Conservation (phyloP, 169 alveolate species). For the Cardiosporidium cionae region DNA sequence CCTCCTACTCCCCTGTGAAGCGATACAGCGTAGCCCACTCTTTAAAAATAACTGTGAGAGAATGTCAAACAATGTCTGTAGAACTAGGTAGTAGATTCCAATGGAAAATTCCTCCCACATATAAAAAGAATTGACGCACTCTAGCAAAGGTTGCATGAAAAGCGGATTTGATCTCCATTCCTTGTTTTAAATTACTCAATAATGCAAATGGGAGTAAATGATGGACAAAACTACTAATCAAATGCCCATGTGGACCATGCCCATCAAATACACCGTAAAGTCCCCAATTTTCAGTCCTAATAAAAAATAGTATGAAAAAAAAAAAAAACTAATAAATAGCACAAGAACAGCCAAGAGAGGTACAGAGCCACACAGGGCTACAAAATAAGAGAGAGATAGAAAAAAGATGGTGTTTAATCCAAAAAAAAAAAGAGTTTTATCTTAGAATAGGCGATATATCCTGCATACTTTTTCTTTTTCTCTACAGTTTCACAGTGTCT, state of each 20-base stretch:
- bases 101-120: not conserved
- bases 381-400: not conserved
- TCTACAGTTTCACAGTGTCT: too few relatives aligned
- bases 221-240: slow-evolving; percentile 64
- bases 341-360: not conserved
- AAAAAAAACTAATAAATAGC: not conserved
- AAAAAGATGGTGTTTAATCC: too few relatives aligned
- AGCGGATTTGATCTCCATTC: not conserved
- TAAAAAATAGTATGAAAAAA: not conserved
- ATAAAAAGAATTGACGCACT: not conserved
- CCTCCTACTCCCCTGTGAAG: too few relatives aligned
- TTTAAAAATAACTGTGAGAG: too few relatives aligned
- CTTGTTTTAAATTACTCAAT: not conserved
- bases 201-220: slow-evolving; percentile 46
- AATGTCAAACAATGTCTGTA: too few relatives aligned
- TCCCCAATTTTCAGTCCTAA: slow-evolving; percentile 9
- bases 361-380: not conserved
- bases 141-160: slow-evolving; percentile 3
- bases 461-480: too few relatives aligned
- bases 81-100: too few relatives aligned
- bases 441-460: too few relatives aligned
- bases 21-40: not conserved
- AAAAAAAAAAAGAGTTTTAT: too few relatives aligned
- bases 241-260: slow-evolving; percentile 82
- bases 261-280: slow-evolving; percentile 81